Base-by-base conservation (phyloP, 176 grass and related monocot genomes). In the Tillandsia fasciculata region DNA sequence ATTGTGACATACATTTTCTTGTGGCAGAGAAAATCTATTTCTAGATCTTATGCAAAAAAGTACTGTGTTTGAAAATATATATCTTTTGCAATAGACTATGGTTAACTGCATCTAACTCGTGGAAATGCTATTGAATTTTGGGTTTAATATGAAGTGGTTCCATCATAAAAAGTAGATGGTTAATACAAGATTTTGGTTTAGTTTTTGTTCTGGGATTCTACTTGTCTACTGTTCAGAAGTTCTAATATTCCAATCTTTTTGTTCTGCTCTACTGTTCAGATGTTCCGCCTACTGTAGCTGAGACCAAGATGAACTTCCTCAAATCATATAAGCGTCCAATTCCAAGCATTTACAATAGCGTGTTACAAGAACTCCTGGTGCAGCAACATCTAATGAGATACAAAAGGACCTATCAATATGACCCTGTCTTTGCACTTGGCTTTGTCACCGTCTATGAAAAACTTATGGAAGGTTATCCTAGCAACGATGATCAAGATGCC, bases 391-490 rank as follows among this genome's bases (percentile, higher is more conserved):
- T 99, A 24, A 94, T 93, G 84, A 78, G 95, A 82, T 99, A 90
- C 87, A 99, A 94, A 90, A 99, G 24, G 57, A 99, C 90, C 20
- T 94, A 99, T 81, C 95, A 84, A 52, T 99, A 93, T 69, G 95
- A 99, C 78, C 65, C 87, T 65, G 84, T 99, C 64, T 99, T 94
- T 88, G 95, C 77, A 70, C 84, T 94, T 87, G 90, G 95, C 49
- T 94, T 99, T 72, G 90, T 99, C 24, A 99, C 90, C 1, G 82
- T 94, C 12, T 99, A 88, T 68, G 95, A 99, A 20, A 87, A 93
- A 75, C 90, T 99, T 15, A 93, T 99, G 95, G 89, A 99, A 72
- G 90, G 95, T 10, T 93, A 99, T 70, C 82, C 95, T n/a, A 88
- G 82, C 66, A 78, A 69, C 10, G 82, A 99, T 53, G 87, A 94